Evolutionary conservation across 805 yeast species (phyloP).

Genomic region (Metschnikowia matae): DNA sequence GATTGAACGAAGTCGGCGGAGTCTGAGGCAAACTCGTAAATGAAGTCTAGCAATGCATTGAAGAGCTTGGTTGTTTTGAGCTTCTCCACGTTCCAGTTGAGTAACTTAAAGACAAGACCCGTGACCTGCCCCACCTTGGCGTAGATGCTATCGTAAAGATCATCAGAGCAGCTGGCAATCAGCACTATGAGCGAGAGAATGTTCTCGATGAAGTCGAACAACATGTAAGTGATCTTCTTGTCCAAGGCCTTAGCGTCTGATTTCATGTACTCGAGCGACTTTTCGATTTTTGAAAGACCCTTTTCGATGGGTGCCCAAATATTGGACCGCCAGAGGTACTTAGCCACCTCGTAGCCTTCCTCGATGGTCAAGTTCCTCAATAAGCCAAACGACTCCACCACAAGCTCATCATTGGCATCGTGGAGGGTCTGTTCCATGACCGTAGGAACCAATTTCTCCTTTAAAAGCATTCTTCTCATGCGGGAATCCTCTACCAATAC

Average conservation of each 20-base stretch:
- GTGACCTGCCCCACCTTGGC: constrained; percentile 38
- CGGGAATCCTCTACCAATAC: constrained; percentile 66
- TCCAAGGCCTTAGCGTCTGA: constrained; percentile 19
- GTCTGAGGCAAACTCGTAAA: constrained; percentile 59
- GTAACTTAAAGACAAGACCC: constrained; percentile 33
- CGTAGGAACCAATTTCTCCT: constrained; percentile 64
- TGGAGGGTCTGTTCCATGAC: constrained; percentile 60
- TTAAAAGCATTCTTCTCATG: constrained; percentile 59
- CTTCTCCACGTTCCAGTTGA: constrained; percentile 33
- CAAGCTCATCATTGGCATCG: constrained; percentile 68
- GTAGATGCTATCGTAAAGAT: constrained; percentile 44
- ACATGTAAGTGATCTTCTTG: constrained; percentile 30
- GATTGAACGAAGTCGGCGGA: constrained; percentile 48
- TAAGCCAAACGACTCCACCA: constrained; percentile 76
- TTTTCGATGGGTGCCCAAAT: constrained; percentile 61
- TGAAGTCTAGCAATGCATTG: constrained; percentile 51
- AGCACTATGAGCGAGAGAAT: constrained; percentile 64
- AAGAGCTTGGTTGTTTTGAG: constrained; percentile 40
- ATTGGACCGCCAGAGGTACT: constrained; percentile 71
- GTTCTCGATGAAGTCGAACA: constrained; percentile 71
- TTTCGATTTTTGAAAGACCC: constrained; percentile 48
- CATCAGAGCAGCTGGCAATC: constrained; percentile 60
- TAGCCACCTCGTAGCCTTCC: constrained; percentile 81
- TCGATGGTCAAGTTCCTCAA: constrained; percentile 76
- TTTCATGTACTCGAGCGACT: constrained; percentile 43